A percentile compares a stretch with the other conserved stretches of the same genome.
phyloP scores from a whole-genome alignment of 2,329 filamentous ascomycete species.

The Colletotrichum nymphaeae region DNA sequence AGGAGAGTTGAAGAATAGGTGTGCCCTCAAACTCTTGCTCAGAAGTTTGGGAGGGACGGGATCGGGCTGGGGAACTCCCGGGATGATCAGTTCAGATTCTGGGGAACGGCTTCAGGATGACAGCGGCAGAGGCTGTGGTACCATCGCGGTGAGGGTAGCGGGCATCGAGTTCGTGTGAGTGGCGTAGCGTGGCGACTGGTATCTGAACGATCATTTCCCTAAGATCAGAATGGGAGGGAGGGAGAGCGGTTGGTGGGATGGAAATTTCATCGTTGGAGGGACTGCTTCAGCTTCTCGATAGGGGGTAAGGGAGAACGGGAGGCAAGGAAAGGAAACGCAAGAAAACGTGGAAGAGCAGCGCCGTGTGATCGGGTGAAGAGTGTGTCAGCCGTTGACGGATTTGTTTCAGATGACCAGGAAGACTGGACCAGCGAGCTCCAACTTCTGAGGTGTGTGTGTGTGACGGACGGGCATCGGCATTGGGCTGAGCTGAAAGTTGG shows the following conservation, averaged over 20 bases:
- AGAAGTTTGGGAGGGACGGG: slow-evolving; percentile 3
- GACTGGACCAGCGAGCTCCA: slow-evolving; percentile 16
- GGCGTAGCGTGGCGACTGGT: not conserved
- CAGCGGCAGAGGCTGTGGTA: not conserved
- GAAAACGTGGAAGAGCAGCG: not conserved
- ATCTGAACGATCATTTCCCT: not conserved
- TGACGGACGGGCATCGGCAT: not conserved
- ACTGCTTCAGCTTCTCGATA: not conserved
- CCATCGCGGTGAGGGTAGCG: not conserved
- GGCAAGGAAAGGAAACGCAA: not conserved
- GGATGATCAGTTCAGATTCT: not conserved
- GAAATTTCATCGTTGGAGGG: not conserved
- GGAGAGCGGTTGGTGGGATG: not conserved
- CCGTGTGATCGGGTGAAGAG: slow-evolving; percentile 20
- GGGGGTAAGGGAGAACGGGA: not conserved
- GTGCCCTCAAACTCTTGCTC: not conserved
- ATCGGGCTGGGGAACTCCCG: slow-evolving; percentile 7
- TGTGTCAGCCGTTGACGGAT: slow-evolving; percentile 32
- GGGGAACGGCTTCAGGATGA: not conserved
- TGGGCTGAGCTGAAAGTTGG: not conserved
- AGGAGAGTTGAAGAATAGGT: not conserved
- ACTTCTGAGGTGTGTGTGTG: not conserved
- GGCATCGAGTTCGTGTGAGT: not conserved
- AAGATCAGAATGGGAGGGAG: not conserved
- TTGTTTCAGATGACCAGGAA: slow-evolving; percentile 36